Base-by-base conservation (phyloP, 192 early-diverging fungal species). In the Backusella luteola region DNA sequence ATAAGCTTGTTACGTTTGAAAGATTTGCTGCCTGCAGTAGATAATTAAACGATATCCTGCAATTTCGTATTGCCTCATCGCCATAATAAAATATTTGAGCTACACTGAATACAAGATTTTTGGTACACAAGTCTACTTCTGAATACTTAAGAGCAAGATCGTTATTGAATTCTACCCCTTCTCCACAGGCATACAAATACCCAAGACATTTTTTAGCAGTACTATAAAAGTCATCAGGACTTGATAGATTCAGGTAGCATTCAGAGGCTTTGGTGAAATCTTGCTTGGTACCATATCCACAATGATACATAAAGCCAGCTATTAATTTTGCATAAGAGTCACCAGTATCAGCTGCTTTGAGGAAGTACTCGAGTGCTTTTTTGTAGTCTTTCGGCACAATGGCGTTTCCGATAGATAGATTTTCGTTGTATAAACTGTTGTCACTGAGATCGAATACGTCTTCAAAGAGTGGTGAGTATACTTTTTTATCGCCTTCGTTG, bases 111-210 rank as follows among this genome's bases (percentile, higher is more conserved):
- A 7, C 0, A 7, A 1, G 35, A 0, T 36, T 0, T 36, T 36
- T 36, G 0, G 35, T 36, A n/a, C 5, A 0, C 0, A 0, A 0
- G 0, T 0, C 7, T 36, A 0, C 7, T 0, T 36, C 0, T 36
- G 38, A 39, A 8, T 39, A 39, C 8, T 11, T 39, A 39, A 39
- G 9, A 39, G 9, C 38, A 1, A 39, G 9, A 8, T 39, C 38
- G 7, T 39, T 39, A 1, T 39, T 9, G 38, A 7, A 11, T 0
- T 39, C 0, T 11, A 39, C 38, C 1, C 38, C 38, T 9, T 38
- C 36, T 1, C 38, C 38, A 11, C 0, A 39, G 1, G 38, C 38
- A 8, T 39, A 39, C 38, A 39, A 11, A 39, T 39, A 39, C 11
- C 38, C 38, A 39, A 38, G 36, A 38, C 9, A 9, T 9, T 36